Conservation (phyloP, 2,329 filamentous ascomycete species). For the Curvularia lunata region DNA sequence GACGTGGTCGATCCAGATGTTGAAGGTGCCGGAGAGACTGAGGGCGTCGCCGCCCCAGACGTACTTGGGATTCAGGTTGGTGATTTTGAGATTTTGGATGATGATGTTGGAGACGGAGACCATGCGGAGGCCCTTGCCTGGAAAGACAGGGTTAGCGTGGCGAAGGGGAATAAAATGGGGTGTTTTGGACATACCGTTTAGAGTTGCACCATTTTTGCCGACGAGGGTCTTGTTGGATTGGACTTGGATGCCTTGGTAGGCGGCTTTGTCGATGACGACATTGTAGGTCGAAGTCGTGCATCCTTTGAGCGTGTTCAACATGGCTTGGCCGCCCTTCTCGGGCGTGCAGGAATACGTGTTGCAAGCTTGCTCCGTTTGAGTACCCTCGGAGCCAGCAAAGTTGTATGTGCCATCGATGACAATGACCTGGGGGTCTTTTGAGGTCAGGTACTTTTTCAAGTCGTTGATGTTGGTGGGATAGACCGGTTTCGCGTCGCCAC, state of each 20-base stretch:
- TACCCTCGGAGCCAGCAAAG: background rate
- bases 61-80: background rate
- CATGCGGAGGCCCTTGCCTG: background rate
- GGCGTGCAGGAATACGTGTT: background rate
- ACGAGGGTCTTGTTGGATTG: background rate
- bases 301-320: background rate
- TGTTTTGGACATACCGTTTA: background rate
- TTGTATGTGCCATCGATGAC: background rate
- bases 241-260: background rate
- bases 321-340: background rate
- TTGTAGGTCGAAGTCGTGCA: background rate
- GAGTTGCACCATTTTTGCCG: background rate
- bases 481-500: background rate
- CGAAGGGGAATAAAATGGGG: background rate
- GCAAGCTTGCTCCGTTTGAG: background rate
- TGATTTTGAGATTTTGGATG: background rate
- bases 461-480: background rate
- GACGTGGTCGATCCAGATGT: background rate
- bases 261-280: background rate
- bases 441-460: background rate
- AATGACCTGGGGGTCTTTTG: background rate
- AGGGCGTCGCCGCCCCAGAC: background rate
- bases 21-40: background rate
- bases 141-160: background rate
- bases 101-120: background rate